Evolutionary conservation across 2,329 filamentous ascomycete genomes (phyloP).

Genomic region (Ophiostoma himal-ulmi): DNA sequence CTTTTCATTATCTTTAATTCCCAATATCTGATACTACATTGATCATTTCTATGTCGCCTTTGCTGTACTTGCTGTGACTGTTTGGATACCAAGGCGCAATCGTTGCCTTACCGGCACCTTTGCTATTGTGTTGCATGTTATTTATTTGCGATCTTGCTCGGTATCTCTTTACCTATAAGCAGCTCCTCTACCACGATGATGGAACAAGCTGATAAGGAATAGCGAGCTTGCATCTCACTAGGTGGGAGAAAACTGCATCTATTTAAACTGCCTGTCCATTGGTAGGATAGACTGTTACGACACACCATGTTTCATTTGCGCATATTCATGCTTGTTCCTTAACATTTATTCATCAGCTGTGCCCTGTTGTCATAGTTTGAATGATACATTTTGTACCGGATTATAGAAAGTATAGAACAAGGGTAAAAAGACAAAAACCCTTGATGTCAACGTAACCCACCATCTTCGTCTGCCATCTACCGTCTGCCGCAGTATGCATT

Average conservation of each 20-base stretch:
- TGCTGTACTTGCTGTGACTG: not conserved
- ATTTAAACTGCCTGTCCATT: too few species aligned
- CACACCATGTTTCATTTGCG: not conserved
- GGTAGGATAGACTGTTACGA: not conserved
- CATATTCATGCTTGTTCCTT: not conserved
- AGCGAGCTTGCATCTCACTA: too few species aligned
- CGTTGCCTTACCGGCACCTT: not conserved
- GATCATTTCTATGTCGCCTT: not conserved
- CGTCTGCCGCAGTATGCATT: not conserved
- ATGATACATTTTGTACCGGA: not conserved
- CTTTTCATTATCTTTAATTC: not conserved
- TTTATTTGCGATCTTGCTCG: not conserved
- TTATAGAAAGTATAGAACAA: not conserved
- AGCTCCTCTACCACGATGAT: not conserved
- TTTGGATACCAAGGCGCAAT: not conserved
- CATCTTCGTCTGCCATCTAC: not conserved
- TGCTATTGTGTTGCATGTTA: not conserved
- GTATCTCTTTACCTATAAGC: not conserved
- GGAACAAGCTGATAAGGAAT: not conserved
- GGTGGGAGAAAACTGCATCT: too few species aligned
- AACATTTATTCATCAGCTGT: not conserved
- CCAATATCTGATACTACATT: not conserved
- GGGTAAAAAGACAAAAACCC: conserved; percentile 9
- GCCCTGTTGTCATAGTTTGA: not conserved
- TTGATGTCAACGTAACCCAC: not conserved